These are phyloP conservation scores for Amanita thiersii DNA, from an alignment of 768 basidiomycete species.

Conservation along the genomic window DNA sequence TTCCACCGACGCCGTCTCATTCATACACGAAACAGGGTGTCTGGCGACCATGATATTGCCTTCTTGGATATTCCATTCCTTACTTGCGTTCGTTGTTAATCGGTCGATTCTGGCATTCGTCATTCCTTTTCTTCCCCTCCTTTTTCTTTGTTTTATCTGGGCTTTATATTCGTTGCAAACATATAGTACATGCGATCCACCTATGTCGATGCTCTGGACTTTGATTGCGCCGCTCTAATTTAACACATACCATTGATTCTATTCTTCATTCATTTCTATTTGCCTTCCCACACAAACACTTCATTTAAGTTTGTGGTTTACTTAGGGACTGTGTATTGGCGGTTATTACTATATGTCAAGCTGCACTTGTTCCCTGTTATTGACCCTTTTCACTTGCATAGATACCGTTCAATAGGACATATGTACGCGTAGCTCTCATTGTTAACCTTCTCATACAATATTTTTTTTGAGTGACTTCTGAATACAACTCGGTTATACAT, in stretches of 20 bases:
- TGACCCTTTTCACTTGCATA: not conserved
- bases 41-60: slow-evolving; percentile 52
- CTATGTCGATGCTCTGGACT: not conserved
- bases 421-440: slow-evolving; percentile 8
- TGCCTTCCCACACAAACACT: not conserved
- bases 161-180: not conserved
- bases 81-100: slow-evolving; percentile 10
- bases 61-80: slow-evolving; percentile 4
- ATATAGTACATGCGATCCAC: not conserved
- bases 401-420: slow-evolving; percentile 3
- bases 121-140: slow-evolving; percentile 9
- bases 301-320: too few species aligned
- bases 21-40: slow-evolving; percentile 26
- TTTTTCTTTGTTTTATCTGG: not conserved
- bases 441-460: slow-evolving; percentile 3
- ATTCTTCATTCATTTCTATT: not conserved
- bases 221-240: not conserved
- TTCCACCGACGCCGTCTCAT: slow-evolving; percentile 4
- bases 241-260: not conserved
- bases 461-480: not conserved
- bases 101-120: slow-evolving; percentile 10
- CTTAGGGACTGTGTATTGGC: slow-evolving; percentile 1
- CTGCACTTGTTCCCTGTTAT: slow-evolving; percentile 3
- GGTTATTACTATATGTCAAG: not conserved
- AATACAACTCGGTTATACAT: not conserved